These are phyloP conservation scores for Guyanaporus albipodus DNA, from an alignment of 768 basidiomycete genomes.

Conservation along the genomic window DNA sequence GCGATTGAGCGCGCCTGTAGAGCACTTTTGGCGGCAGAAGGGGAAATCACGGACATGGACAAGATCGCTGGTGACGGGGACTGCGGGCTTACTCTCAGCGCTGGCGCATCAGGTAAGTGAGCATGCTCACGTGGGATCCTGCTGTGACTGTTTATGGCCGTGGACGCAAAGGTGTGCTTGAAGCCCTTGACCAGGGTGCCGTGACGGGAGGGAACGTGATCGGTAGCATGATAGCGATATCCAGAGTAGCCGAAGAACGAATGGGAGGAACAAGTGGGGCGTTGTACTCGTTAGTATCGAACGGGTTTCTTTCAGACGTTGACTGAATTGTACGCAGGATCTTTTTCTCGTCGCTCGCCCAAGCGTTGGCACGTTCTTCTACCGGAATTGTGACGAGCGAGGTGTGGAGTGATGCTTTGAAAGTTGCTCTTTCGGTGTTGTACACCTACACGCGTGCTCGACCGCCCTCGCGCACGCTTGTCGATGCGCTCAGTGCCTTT, in stretches of 20 bases:
- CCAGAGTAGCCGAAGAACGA: conserved; percentile 70
- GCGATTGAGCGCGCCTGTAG: conserved; percentile 58
- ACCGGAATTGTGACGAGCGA: conserved; percentile 35
- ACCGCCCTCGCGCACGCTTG: conserved; percentile 83
- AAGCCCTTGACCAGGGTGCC: conserved; percentile 48
- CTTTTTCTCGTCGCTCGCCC: conserved; percentile 85
- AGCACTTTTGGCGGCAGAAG: conserved; percentile 71
- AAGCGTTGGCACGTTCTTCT: conserved; percentile 50
- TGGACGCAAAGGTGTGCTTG: conserved; percentile 49
- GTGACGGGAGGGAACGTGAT: conserved; percentile 65
- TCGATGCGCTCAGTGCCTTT: conserved; percentile 89
- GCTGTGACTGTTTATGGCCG: neutral
- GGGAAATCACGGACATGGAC: conserved; percentile 90
- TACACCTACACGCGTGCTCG: conserved; percentile 87
- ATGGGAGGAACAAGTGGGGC: conserved; percentile 95
- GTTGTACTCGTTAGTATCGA: conserved; percentile 73
- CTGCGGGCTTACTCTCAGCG: conserved; percentile 63
- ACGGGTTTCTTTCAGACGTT: neutral
- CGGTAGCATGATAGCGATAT: conserved; percentile 59
- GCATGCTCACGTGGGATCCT: neutral
- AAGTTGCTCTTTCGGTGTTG: conserved; percentile 53
- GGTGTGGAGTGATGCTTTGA: conserved; percentile 60
- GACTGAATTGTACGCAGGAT: conserved; percentile 47
- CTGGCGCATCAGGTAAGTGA: conserved; percentile 66
- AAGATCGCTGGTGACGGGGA: conserved; percentile 90